Evolutionary conservation across 495 filamentous ascomycete species (phyloP), one percentile per base, ranked within the genome.

Genomic region (Geoglossum glabrum): DNA sequence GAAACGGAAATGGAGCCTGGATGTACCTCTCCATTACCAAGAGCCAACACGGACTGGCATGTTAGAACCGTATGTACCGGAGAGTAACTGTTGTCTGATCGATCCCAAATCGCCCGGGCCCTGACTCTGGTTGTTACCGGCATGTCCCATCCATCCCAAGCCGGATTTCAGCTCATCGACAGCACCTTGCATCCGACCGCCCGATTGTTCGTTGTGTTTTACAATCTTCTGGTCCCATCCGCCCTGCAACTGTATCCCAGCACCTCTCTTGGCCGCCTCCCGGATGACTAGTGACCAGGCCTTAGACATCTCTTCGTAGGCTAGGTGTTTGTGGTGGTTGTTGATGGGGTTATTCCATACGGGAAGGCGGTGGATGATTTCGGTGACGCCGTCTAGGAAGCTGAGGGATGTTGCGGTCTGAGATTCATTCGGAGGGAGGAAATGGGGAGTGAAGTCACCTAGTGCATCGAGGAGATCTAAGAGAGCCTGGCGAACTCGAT

Each of bases 261-360:
- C 93, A 6, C 88, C 90, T 55, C 84, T 75, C 71, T 96, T 96
- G 23, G 87, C 81, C 10, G 90, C 89, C 67, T 97, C 92, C 34
- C 81, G 82, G 57, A 98, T 87, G 45, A 94, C 90, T 65, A 94
- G 65, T 30, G 88, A 81, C 92, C 92, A 98, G 10, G 92, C 93
- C 63, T 82, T 85, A 49, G 86, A 82, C 46, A 98, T 87, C 67
- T 96, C 93, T 63, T 98, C 90, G 66, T 97, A 97, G 15, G 90
- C 88, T 61, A 86, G 86, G 60, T 92, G 80, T 68, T 95, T 95
- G 73, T 92, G 85, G 61, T 92, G 76, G 58, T 89, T 90, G 68
- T 97, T 83, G 61, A 84, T 78, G 43, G 82, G 85, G 56, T 80
- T 85, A 60, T 84, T 83, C 86, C 86, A 97, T 54, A 87, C 79